These are phyloP conservation scores for Penstemon barbatus DNA, from an alignment of 257 asterid genomes.

Conservation along the genomic window DNA sequence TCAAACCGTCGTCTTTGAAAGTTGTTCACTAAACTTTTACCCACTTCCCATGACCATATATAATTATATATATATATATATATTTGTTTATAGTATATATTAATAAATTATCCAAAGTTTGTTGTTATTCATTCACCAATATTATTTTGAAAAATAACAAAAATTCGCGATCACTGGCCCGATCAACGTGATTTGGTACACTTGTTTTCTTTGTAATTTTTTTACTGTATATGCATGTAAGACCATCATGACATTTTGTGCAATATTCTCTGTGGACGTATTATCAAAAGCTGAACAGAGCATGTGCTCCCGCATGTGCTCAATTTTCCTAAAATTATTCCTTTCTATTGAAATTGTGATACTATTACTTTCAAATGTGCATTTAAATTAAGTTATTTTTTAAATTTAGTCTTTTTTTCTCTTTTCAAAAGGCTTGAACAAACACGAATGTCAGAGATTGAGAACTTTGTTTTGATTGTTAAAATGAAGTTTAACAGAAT, in stretches of 20 bases:
- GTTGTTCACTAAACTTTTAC: conserved; percentile 21
- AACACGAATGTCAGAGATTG: too few relatives aligned
- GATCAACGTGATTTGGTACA: not conserved
- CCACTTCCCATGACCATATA: not conserved
- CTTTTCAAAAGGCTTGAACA: too few relatives aligned
- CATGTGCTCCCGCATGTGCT: conserved; percentile 35
- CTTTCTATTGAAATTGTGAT: not conserved
- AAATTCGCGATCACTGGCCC: conserved; percentile 2
- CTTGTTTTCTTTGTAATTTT: not conserved
- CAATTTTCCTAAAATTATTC: conserved; percentile 2
- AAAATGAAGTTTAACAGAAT: too few relatives aligned
- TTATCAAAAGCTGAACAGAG: conserved; percentile 26
- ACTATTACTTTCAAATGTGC: too few relatives aligned
- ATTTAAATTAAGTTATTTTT: too few relatives aligned
- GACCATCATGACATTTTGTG: not conserved
- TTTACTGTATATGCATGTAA: too few relatives aligned
- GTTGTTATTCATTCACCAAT: conserved; percentile 3
- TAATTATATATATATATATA: too few relatives aligned
- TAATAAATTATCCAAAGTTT: not conserved
- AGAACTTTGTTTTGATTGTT: too few relatives aligned
- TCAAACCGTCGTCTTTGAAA: conserved; percentile 3
- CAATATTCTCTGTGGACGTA: conserved; percentile 1
- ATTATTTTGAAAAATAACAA: not conserved
- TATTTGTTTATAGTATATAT: not conserved
- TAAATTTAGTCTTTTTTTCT: too few relatives aligned